phyloP scores from a whole-genome alignment of 306 rosid species.

The Quercus variabilis region DNA sequence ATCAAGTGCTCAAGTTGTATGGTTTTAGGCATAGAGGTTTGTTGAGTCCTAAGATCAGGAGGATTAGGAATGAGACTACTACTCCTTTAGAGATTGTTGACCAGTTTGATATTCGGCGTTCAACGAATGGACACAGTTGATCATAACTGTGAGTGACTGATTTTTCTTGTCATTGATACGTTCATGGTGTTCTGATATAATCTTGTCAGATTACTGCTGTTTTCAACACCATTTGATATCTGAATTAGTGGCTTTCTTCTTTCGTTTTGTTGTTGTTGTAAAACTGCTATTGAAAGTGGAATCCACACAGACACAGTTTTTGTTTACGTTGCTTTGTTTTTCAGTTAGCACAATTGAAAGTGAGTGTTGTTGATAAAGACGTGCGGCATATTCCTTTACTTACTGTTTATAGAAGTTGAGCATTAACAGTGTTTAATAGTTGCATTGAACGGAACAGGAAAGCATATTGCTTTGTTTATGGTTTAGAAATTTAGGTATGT shows the following conservation, averaged over 20 bases:
- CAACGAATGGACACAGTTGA: constrained; percentile 33
- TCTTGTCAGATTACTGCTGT: not conserved
- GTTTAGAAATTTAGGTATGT: not conserved
- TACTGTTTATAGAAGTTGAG: not conserved
- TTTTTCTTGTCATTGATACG: not conserved
- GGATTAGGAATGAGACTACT: constrained; percentile 84
- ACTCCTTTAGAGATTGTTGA: constrained; percentile 76
- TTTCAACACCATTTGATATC: not conserved
- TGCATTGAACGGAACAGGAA: not conserved
- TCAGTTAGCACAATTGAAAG: not conserved
- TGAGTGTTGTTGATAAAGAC: not conserved
- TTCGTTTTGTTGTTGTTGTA: not conserved
- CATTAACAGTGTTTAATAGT: not conserved
- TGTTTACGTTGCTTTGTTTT: not conserved
- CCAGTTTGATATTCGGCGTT: constrained; percentile 70
- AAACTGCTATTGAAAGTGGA: not conserved
- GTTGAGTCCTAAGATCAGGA: constrained; percentile 89
- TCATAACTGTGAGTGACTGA: constrained; percentile 34
- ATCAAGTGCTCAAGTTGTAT: constrained; percentile 84
- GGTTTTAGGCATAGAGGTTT: constrained; percentile 91
- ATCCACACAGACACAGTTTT: not conserved
- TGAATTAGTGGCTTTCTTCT: not conserved
- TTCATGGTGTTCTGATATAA: not conserved
- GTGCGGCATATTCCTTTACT: not conserved
- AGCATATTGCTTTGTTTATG: too few relatives aligned